Evolutionary conservation across 345 rosid species (phyloP).

Genomic region (Rubroshorea leprosula): DNA sequence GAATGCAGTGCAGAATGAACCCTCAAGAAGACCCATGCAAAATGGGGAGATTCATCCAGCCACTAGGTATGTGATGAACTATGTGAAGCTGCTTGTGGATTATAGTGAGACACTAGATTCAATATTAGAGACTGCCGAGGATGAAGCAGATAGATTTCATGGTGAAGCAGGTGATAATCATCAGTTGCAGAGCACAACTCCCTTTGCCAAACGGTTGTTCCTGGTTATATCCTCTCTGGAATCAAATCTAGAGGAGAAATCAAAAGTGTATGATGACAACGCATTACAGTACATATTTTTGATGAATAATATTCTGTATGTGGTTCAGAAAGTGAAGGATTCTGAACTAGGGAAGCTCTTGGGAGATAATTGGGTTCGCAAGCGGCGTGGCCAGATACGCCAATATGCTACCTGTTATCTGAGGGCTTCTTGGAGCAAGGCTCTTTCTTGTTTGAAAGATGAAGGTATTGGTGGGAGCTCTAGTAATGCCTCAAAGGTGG

Average conservation of each 20-base stretch:
- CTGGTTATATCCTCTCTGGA: slow-evolving; percentile 27
- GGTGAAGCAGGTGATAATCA: neutral
- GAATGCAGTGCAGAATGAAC: neutral
- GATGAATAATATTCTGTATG: slow-evolving; percentile 69
- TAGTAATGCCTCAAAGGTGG: slow-evolving; percentile 14
- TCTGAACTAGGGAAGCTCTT: slow-evolving; percentile 57
- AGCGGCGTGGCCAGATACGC: slow-evolving; percentile 52
- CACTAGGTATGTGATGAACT: slow-evolving; percentile 77
- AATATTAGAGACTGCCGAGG: slow-evolving; percentile 29
- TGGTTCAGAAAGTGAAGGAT: slow-evolving; percentile 65
- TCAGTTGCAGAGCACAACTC: neutral
- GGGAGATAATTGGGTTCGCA: slow-evolving; percentile 84
- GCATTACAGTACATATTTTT: slow-evolving; percentile 47
- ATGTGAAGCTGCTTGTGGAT: slow-evolving; percentile 47
- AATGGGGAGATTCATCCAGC: slow-evolving; percentile 62
- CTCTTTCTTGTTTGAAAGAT: slow-evolving; percentile 41
- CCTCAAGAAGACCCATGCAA: slow-evolving; percentile 25
- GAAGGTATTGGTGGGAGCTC: slow-evolving; percentile 16
- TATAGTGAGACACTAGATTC: slow-evolving; percentile 45
- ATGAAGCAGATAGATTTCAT: slow-evolving; percentile 17
- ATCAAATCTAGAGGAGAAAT: slow-evolving; percentile 42
- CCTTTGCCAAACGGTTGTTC: neutral
- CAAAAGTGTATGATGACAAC: slow-evolving; percentile 47
- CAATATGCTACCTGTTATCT: slow-evolving; percentile 54
- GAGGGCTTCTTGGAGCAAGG: slow-evolving; percentile 63